phyloP scores from a whole-genome alignment of 1,284 basidiomycete species.

The Naganishia liquefaciens region DNA sequence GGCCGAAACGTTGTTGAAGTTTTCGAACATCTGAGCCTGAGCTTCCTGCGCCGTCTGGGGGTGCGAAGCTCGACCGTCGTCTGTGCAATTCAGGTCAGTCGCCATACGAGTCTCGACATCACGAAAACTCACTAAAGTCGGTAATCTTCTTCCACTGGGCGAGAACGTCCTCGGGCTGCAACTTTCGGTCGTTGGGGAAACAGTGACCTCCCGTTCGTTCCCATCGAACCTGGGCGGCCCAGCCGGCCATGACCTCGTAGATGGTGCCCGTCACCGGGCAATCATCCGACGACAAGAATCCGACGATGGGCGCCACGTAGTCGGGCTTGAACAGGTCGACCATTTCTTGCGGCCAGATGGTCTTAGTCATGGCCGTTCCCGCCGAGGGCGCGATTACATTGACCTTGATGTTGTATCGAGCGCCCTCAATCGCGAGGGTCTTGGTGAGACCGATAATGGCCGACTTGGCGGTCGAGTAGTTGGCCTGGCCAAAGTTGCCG shows the following conservation, averaged over 20 bases:
- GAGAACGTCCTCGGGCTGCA: conserved; percentile 75
- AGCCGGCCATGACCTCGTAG: conserved; percentile 90
- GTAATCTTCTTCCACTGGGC: conserved; percentile 79
- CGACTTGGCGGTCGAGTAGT: conserved; percentile 89
- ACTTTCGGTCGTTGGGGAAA: conserved; percentile 75
- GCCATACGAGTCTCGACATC: background rate
- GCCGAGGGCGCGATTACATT: conserved; percentile 89
- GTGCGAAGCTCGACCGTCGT: conserved; percentile 75
- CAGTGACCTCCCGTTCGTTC: conserved; percentile 69
- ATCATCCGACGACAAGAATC: conserved; percentile 82
- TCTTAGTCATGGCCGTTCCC: conserved; percentile 87
- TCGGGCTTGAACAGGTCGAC: conserved; percentile 95
- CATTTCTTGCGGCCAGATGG: conserved; percentile 79
- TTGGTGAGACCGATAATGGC: conserved; percentile 88
- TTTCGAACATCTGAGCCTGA: conserved; percentile 73
- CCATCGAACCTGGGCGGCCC: conserved; percentile 91
- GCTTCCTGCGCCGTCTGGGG: conserved; percentile 72
- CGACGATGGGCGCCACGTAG: conserved; percentile 86
- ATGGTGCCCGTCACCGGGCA: conserved; percentile 72
- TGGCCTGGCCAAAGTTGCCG: conserved; percentile 88
- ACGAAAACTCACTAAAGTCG: conserved; percentile 66
- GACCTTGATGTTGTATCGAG: conserved; percentile 83
- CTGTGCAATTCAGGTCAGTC: conserved; percentile 49
- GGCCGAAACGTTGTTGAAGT: conserved; percentile 66
- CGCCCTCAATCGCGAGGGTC: conserved; percentile 87